phyloP scores from a whole-genome alignment of 164 flowering plant species.

The Chimonanthus praecox region DNA sequence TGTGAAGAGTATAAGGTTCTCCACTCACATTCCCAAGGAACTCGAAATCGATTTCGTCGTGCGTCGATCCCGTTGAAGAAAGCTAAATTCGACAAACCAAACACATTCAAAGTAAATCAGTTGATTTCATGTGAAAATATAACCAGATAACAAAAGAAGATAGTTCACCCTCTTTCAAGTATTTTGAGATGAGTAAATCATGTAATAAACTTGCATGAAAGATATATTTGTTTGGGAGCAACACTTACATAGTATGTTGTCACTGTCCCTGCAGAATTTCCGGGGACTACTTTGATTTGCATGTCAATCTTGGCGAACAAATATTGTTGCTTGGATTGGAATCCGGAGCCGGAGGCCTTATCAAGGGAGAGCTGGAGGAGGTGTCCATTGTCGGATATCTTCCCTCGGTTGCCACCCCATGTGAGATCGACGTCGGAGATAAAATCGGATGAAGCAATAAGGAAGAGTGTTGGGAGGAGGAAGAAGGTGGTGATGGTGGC shows the following conservation, averaged over 20 bases:
- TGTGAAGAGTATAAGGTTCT: slow-evolving; percentile 11
- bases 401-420: slow-evolving; percentile 23
- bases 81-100: background rate
- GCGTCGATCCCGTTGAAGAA: slow-evolving; percentile 4
- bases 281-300: slow-evolving; percentile 33
- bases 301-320: slow-evolving; percentile 29
- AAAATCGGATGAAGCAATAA: slow-evolving; percentile 13
- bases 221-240: background rate
- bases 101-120: background rate
- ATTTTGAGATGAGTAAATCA: background rate
- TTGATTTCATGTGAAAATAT: background rate
- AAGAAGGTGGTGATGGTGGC: background rate
- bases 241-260: slow-evolving; percentile 31
- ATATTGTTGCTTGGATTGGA: slow-evolving; percentile 27
- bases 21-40: slow-evolving; percentile 12
- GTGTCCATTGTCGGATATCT: slow-evolving; percentile 22
- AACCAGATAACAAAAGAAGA: background rate
- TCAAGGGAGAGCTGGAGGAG: slow-evolving; percentile 28
- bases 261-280: slow-evolving; percentile 42
- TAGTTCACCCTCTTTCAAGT: too few relatives aligned
- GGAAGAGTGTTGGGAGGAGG: background rate
- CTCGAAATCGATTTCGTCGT: slow-evolving; percentile 12
- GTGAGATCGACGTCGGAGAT: slow-evolving; percentile 18
- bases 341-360: slow-evolving; percentile 28
- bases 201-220: background rate